Evolutionary conservation across 1,284 basidiomycete genomes (phyloP).

Genomic region (Pseudozyma sp.): DNA sequence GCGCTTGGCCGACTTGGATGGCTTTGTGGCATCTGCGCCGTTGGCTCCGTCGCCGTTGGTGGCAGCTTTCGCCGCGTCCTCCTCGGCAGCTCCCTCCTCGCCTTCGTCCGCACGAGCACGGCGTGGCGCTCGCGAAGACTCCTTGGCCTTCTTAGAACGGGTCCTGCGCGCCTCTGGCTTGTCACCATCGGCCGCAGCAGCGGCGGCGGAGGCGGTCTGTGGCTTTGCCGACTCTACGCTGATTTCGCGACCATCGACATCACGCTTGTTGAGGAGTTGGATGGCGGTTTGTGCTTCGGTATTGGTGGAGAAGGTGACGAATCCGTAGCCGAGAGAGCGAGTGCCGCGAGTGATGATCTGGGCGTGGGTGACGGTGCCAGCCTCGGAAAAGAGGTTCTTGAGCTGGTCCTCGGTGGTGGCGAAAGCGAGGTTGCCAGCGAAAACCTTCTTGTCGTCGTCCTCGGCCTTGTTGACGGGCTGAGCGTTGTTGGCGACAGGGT

Average conservation of each 20-base stretch:
- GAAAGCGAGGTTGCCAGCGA: constrained; percentile 62
- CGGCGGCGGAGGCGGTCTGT: constrained; percentile 26
- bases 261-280: constrained; percentile 59
- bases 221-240: constrained; percentile 64
- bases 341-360: constrained; percentile 66
- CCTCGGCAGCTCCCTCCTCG: constrained; percentile 56
- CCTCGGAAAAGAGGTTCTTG: constrained; percentile 58
- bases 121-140: constrained; percentile 41
- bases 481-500: constrained; percentile 47
- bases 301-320: constrained; percentile 62
- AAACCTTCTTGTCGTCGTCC: constrained; percentile 49
- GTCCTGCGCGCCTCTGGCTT: constrained; percentile 28
- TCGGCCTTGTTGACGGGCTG: constrained; percentile 26
- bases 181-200: constrained; percentile 25
- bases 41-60: constrained; percentile 28
- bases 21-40: constrained; percentile 29
- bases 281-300: constrained; percentile 60
- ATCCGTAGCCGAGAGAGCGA: constrained; percentile 64
- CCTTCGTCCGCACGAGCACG: constrained; percentile 59
- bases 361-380: constrained; percentile 56
- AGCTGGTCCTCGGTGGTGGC: constrained; percentile 64
- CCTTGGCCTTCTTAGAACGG: constrained; percentile 37
- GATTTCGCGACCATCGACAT: constrained; percentile 63
- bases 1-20: constrained; percentile 52
- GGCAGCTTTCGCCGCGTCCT: constrained; percentile 33